phyloP scores from a whole-genome alignment of 805 yeast genomes.

The Teunomyces barrocoloradensis region DNA sequence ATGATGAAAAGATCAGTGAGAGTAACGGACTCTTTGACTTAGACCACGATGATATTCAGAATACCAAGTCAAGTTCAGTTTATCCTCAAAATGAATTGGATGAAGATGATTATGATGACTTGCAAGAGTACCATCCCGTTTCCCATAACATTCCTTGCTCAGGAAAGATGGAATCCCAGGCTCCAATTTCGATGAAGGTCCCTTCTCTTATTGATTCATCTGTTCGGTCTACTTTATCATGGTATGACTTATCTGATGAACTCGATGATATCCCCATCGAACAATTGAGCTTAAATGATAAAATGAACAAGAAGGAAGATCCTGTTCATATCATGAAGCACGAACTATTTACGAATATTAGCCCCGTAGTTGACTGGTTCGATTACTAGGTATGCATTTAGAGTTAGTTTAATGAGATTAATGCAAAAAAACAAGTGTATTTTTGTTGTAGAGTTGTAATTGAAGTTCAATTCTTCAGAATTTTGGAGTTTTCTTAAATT shows the following conservation, averaged over 20 bases:
- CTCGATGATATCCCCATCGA: slow-evolving; percentile 15
- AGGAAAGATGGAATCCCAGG: neutral
- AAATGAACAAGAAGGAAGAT: neutral
- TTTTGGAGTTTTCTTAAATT: too few relatives aligned
- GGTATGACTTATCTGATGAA: slow-evolving; percentile 34
- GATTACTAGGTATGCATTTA: slow-evolving; percentile 6
- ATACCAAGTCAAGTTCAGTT: slow-evolving; percentile 6
- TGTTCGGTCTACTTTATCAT: slow-evolving; percentile 27
- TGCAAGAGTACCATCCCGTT: slow-evolving; percentile 7
- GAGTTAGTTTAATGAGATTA: neutral
- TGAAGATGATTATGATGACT: slow-evolving; percentile 4
- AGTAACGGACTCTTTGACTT: slow-evolving; percentile 34
- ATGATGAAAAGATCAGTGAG: slow-evolving; percentile 9
- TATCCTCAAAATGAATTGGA: slow-evolving; percentile 6
- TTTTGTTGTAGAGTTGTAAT: neutral
- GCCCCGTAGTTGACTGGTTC: slow-evolving; percentile 10
- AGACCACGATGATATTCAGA: slow-evolving; percentile 29
- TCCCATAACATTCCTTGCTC: slow-evolving; percentile 6
- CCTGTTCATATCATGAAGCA: slow-evolving; percentile 6
- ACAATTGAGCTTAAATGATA: neutral
- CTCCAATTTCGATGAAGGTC: slow-evolving; percentile 10
- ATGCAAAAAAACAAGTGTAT: neutral
- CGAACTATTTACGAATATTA: slow-evolving; percentile 5
- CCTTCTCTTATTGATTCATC: slow-evolving; percentile 35
- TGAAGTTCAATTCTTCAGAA: too few relatives aligned